Evolutionary conservation across 768 basidiomycete species (phyloP).

Genomic region (Brasilioporus rufonigricans): DNA sequence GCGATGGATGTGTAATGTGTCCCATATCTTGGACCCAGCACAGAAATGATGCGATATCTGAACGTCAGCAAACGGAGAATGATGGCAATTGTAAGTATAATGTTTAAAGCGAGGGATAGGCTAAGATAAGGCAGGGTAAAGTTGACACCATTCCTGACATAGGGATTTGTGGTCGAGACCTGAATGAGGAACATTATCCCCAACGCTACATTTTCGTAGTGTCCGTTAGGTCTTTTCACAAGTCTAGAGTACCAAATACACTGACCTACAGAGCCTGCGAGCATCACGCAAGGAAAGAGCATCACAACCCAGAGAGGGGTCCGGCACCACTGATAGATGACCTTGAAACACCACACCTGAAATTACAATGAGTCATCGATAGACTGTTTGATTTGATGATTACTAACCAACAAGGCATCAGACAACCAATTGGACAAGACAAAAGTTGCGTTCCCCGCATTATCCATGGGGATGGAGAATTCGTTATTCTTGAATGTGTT

Average conservation of each 20-base stretch:
- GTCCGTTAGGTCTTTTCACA: background rate
- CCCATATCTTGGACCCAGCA: background rate
- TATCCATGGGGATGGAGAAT: too few relatives aligned
- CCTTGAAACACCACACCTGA: constrained; percentile 13
- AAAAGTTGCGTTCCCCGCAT: constrained; percentile 5
- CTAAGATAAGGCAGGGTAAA: background rate
- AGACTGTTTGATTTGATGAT: too few relatives aligned
- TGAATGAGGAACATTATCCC: too few relatives aligned
- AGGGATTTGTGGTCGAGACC: background rate
- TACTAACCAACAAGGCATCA: too few relatives aligned
- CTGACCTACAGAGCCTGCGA: background rate
- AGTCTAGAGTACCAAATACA: background rate
- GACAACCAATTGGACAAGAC: too few relatives aligned
- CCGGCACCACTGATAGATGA: too few relatives aligned
- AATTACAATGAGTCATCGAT: background rate
- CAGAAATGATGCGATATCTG: background rate
- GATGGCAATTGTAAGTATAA: background rate
- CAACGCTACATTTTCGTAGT: background rate
- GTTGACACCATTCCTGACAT: background rate
- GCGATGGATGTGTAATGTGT: background rate
- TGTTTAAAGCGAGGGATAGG: too few relatives aligned
- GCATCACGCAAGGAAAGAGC: constrained; percentile 7
- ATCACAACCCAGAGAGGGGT: constrained; percentile 9
- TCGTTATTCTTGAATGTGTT: too few relatives aligned
- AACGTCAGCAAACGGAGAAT: background rate